Conservation (phyloP, 306 rosid species). For the Cucumis cinereus region DNA sequence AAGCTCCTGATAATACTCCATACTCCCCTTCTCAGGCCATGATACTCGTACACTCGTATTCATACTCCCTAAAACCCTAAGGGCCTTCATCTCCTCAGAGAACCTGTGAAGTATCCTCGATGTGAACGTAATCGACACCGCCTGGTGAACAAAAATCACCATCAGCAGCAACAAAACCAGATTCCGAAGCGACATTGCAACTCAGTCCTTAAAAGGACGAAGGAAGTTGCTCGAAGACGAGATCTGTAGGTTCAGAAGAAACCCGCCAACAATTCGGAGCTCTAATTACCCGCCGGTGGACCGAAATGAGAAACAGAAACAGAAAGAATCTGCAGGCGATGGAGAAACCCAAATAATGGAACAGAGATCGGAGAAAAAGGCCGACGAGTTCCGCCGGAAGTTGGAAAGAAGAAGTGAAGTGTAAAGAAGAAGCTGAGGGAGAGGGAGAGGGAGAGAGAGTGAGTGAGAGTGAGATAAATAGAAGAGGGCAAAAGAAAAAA, state of each 20-base stretch:
- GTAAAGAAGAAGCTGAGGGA: neutral
- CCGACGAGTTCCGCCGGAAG: constrained; percentile 2
- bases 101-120: constrained; percentile 59
- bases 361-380: neutral
- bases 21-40: constrained; percentile 38
- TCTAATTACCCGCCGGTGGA: neutral
- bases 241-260: neutral
- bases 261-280: neutral
- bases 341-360: neutral
- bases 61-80: constrained; percentile 19
- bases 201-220: neutral
- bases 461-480: neutral
- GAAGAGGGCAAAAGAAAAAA: neutral
- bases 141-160: constrained; percentile 17
- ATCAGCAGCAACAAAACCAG: constrained; percentile 15
- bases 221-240: constrained; percentile 7
- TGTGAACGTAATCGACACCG: constrained; percentile 30
- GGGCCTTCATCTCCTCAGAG: constrained; percentile 45
- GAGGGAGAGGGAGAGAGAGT: neutral
- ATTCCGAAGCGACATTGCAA: constrained; percentile 32
- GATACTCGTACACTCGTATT: neutral
- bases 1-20: constrained; percentile 42
- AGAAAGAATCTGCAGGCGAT: neutral
- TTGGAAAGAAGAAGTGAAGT: constrained; percentile 12
- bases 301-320: neutral